These are phyloP conservation scores for Candida sanyiensis DNA, from an alignment of 805 yeast species.

Conservation along the genomic window DNA sequence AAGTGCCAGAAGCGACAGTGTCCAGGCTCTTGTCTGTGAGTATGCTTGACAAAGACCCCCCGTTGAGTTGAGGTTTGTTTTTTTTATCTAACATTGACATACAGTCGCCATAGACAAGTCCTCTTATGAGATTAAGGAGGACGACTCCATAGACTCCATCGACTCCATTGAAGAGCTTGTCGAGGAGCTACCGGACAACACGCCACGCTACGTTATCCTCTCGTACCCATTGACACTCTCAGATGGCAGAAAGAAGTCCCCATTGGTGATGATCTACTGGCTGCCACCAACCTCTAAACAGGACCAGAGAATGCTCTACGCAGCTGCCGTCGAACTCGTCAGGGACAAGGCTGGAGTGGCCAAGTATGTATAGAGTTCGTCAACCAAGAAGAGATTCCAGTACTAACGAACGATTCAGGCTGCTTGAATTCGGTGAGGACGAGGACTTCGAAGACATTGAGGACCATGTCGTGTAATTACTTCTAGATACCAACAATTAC, in stretches of 20 bases:
- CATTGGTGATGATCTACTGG: slow-evolving; percentile 80
- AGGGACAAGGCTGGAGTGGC: slow-evolving; percentile 47
- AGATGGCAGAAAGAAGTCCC: slow-evolving; percentile 72
- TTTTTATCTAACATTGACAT: slow-evolving; percentile 10
- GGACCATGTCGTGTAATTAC: slow-evolving; percentile 20
- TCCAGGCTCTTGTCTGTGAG: slow-evolving; percentile 60
- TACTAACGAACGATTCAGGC: slow-evolving; percentile 30
- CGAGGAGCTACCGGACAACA: slow-evolving; percentile 76
- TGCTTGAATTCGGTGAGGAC: slow-evolving; percentile 58
- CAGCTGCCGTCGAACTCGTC: slow-evolving; percentile 81
- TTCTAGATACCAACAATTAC: no score
- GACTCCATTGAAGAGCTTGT: slow-evolving; percentile 52
- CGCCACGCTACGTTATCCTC: slow-evolving; percentile 69
- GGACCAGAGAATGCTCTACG: slow-evolving; percentile 80
- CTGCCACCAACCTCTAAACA: slow-evolving; percentile 83
- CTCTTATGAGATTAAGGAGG: slow-evolving; percentile 45
- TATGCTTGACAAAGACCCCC: slow-evolving; percentile 7
- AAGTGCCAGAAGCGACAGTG: slow-evolving; percentile 55
- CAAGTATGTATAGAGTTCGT: slow-evolving; percentile 21
- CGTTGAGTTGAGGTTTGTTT: background rate
- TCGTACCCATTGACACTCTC: slow-evolving; percentile 65
- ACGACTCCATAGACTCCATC: slow-evolving; percentile 37
- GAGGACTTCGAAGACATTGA: slow-evolving; percentile 64
- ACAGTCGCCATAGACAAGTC: slow-evolving; percentile 51
- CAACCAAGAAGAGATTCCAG: background rate